Evolutionary conservation across 257 asterid genomes (phyloP), one percentile per base, ranked within the genome.

Genomic region (Solanum pinnatisectum): DNA sequence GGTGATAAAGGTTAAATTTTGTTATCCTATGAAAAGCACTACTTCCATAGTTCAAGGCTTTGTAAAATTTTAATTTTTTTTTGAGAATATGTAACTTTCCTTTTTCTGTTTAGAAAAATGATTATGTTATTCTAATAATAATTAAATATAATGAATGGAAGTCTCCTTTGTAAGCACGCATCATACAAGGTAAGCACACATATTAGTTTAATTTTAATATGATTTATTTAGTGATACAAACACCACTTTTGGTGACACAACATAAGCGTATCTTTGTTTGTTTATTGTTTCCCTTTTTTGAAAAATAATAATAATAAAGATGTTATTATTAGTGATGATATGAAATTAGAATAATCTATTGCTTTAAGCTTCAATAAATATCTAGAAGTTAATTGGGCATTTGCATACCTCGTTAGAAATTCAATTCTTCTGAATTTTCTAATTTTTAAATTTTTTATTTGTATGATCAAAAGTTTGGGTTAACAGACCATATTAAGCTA

Each of bases 21-120:
- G 85, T 81, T 49, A 49, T 81, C 85, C 85, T 30, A 81, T 81
- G 85, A 81, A 81, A 79, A 81, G 85, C 85, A 81, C 85, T 81
- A 81, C 42, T 81, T 81, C 85, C 70, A 81, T 81, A 46, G 85
- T 81, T 81, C 85, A 81, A 81, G 85, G 85, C 70, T 81, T 81
- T 81, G 85, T 9, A 14, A 44, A 39, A 13, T 77, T 30, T 32
- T 32, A 32, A 16, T 71, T 40, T 25, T 44, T 44, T 39, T 23
- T 39, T 40, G 15, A 22, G 39, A 81, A 81, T 81, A 49, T 81
- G 63, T 81, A 81, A 44, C 85, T 49, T 81, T 49, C 20, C 44
- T 18, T 81, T 81, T 81, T 81, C 25, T 79, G 84, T 79, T 79
- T 79, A 78, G 84, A 42, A 42, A 40, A 25, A 78, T 74, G 52